Conservation (phyloP, 2,329 filamentous ascomycete genomes). For the Aspergillus pseudotamarii region DNA sequence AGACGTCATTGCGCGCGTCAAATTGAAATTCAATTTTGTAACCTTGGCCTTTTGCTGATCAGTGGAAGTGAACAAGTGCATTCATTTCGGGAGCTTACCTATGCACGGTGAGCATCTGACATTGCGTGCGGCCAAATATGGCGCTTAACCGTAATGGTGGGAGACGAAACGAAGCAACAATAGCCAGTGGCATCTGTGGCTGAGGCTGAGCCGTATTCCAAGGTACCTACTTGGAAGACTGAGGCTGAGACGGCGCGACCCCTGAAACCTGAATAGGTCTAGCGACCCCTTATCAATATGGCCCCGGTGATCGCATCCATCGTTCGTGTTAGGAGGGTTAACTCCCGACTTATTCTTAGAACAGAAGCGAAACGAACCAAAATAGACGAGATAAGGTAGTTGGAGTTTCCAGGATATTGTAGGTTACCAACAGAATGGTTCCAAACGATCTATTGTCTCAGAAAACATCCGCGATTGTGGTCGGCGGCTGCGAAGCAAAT, state of each 20-base stretch:
- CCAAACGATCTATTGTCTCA: slow-evolving; percentile 16
- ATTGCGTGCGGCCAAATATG: slow-evolving; percentile 9
- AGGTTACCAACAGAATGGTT: slow-evolving; percentile 20
- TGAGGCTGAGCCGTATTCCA: slow-evolving; percentile 19
- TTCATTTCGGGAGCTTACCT: neutral
- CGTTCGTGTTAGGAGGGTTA: slow-evolving; percentile 3
- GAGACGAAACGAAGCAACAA: slow-evolving; percentile 7
- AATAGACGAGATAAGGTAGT: slow-evolving; percentile 8
- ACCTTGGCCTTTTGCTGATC: neutral
- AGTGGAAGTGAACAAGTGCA: neutral
- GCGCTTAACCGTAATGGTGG: slow-evolving; percentile 8
- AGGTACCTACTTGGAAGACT: slow-evolving; percentile 1
- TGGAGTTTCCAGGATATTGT: slow-evolving; percentile 5
- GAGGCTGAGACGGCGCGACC: slow-evolving; percentile 20
- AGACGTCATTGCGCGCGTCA: neutral
- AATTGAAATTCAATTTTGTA: neutral
- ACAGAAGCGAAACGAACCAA: slow-evolving; percentile 6
- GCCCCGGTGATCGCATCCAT: slow-evolving; percentile 8
- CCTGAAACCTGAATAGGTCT: slow-evolving; percentile 12
- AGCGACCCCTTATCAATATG: slow-evolving; percentile 10
- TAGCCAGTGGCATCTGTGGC: slow-evolving; percentile 14
- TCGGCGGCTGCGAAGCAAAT: slow-evolving; percentile 21
- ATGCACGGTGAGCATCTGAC: neutral
- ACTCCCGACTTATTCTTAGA: slow-evolving; percentile 18
- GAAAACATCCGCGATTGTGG: slow-evolving; percentile 6